Percentiles rank a stretch among this genome's conserved stretches.
Conservation (phyloP, 495 filamentous ascomycete genomes). For the Penicillium malachiteum region DNA sequence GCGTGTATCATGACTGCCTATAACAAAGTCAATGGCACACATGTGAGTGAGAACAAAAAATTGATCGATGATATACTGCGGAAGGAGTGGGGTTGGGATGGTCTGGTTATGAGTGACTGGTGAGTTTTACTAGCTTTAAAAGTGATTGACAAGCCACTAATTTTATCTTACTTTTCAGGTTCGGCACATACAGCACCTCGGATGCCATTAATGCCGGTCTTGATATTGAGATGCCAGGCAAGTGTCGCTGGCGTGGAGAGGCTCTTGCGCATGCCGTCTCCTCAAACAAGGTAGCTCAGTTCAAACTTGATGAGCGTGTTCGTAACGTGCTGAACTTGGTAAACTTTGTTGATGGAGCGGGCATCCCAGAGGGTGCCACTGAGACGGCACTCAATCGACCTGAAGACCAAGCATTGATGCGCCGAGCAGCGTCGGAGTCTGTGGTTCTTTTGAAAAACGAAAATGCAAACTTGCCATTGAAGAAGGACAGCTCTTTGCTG, state of each 20-base stretch:
- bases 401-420: constrained; percentile 65
- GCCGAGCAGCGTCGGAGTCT: constrained; percentile 66
- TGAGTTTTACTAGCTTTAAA: constrained; percentile 31
- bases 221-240: constrained; percentile 75
- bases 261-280: constrained; percentile 58
- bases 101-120: constrained; percentile 72
- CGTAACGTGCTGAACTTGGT: constrained; percentile 62
- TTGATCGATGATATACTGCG: constrained; percentile 64
- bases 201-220: constrained; percentile 68
- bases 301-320: constrained; percentile 61
- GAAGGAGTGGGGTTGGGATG: constrained; percentile 69
- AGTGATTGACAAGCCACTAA: background rate
- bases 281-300: constrained; percentile 57
- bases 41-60: constrained; percentile 62
- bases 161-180: constrained; percentile 23
- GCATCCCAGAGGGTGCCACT: constrained; percentile 57
- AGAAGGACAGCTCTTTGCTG: constrained; percentile 60
- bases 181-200: constrained; percentile 66
- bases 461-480: constrained; percentile 60
- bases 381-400: constrained; percentile 65
- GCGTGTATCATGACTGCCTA: constrained; percentile 74
- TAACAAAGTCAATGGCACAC: constrained; percentile 70
- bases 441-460: constrained; percentile 81
- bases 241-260: constrained; percentile 62
- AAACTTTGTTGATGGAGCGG: constrained; percentile 59